Evolutionary conservation across 768 basidiomycete species (phyloP).

Genomic region (Neoboletus brunneissimus): DNA sequence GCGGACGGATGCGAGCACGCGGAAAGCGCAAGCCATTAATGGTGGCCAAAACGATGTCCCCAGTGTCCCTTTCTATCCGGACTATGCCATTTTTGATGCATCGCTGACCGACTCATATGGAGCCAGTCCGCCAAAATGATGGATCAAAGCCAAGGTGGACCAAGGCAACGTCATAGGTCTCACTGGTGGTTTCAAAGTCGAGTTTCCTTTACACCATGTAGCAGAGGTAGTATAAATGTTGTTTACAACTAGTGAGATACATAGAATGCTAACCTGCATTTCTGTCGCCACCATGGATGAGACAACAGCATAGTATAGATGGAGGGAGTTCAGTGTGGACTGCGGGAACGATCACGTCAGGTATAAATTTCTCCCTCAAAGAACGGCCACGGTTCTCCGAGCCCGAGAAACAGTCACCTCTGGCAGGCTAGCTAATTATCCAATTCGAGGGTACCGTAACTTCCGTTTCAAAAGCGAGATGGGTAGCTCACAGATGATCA

Average conservation of each 20-base stretch:
- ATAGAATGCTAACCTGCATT: neutral
- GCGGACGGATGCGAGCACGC: too few species aligned
- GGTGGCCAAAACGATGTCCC: too few species aligned
- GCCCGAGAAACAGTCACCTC: neutral
- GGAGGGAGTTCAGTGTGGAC: neutral
- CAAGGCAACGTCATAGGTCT: conserved; percentile 57
- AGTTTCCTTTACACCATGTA: neutral
- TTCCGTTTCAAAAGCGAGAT: neutral
- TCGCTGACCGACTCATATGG: too few species aligned
- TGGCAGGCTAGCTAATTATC: neutral
- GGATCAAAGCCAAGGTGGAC: conserved; percentile 32
- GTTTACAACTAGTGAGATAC: neutral
- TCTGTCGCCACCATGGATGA: too few species aligned
- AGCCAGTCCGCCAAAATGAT: too few species aligned
- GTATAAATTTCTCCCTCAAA: neutral
- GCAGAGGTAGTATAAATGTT: neutral
- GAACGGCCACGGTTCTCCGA: neutral
- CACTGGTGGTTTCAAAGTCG: conserved; percentile 56
- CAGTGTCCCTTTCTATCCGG: too few species aligned
- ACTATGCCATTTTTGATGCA: too few species aligned
- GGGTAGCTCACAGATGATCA: neutral
- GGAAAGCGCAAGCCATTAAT: too few species aligned
- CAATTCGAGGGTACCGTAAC: neutral
- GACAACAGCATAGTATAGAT: neutral
- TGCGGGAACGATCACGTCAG: neutral